phyloP scores from a whole-genome alignment of 1,284 basidiomycete species.

The Microbotryomycetes sp. region DNA sequence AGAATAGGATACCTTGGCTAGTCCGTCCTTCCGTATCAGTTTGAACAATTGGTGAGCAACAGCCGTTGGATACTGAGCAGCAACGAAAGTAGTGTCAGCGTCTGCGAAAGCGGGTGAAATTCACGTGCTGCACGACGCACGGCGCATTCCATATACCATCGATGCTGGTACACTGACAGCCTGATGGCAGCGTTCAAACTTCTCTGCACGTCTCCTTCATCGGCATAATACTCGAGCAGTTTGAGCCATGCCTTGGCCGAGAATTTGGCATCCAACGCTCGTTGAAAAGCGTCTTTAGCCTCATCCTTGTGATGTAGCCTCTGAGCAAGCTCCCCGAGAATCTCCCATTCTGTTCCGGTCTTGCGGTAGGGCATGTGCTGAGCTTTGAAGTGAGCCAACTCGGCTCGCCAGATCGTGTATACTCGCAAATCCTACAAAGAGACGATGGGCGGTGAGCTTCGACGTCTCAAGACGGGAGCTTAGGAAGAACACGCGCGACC shows the following conservation, averaged over 20 bases:
- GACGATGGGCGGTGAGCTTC: background rate
- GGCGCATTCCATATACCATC: conserved; percentile 47
- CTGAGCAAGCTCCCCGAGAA: conserved; percentile 86
- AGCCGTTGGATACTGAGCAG: conserved; percentile 71
- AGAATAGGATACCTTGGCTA: conserved; percentile 89
- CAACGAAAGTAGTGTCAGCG: conserved; percentile 1
- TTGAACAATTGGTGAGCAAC: conserved; percentile 88
- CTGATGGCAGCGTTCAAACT: conserved; percentile 86
- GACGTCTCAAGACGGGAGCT: background rate
- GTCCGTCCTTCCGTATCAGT: conserved; percentile 86
- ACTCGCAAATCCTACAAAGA: conserved; percentile 79
- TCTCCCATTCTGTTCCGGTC: conserved; percentile 97
- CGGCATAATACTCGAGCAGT: conserved; percentile 88
- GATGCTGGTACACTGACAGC: conserved; percentile 80
- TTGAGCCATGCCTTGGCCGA: conserved; percentile 86
- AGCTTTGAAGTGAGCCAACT: conserved; percentile 97
- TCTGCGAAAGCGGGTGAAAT: conserved; percentile 4
- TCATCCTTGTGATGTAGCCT: conserved; percentile 95
- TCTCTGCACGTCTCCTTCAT: conserved; percentile 84
- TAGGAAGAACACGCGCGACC: conserved; percentile 27
- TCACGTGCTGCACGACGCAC: conserved; percentile 36
- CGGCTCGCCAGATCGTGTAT: conserved; percentile 98
- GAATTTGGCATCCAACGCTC: conserved; percentile 84
- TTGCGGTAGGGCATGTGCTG: conserved; percentile 95
- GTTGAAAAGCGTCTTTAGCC: conserved; percentile 92